A percentile compares a stretch with the other conserved stretches of the same genome.
These are phyloP conservation scores for Pseudogymnoascus sp. DNA, from an alignment of 2,329 filamentous ascomycete genomes.

Conservation along the genomic window DNA sequence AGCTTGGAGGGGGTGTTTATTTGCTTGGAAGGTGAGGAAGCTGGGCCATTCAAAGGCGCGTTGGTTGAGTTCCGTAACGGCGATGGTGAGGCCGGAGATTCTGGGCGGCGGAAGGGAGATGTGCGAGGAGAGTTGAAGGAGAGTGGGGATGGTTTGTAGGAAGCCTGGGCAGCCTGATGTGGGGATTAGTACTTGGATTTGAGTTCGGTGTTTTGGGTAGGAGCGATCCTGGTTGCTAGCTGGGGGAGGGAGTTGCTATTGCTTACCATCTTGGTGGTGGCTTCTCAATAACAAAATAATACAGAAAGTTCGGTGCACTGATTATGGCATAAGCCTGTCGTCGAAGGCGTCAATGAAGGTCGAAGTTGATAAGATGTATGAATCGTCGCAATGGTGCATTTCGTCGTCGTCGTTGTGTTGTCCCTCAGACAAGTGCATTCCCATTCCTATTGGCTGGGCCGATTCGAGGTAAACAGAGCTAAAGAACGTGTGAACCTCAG, in stretches of 20 bases:
- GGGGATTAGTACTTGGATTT: slow-evolving; percentile 8
- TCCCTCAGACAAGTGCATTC: background rate
- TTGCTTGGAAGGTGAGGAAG: slow-evolving; percentile 38
- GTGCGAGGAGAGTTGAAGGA: slow-evolving; percentile 64
- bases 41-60: slow-evolving; percentile 40
- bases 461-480: slow-evolving; percentile 1
- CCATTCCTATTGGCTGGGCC: background rate
- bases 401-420: background rate
- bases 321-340: background rate
- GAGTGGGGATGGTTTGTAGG: slow-evolving; percentile 64
- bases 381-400: background rate
- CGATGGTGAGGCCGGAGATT: slow-evolving; percentile 58
- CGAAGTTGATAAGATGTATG: slow-evolving; percentile 1
- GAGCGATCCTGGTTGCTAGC: background rate
- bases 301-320: background rate
- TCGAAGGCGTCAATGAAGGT: background rate
- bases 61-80: slow-evolving; percentile 55
- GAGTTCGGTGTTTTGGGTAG: slow-evolving; percentile 9
- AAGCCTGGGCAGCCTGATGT: slow-evolving; percentile 42
- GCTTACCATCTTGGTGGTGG: slow-evolving; percentile 2
- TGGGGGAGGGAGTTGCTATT: background rate
- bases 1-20: slow-evolving; percentile 33
- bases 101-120: slow-evolving; percentile 55
- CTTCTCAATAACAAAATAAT: background rate
- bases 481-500: background rate